Evolutionary conservation across 2,329 filamentous ascomycete species (phyloP), one percentile per base, ranked within the genome.

Genomic region (Claviceps sorghi): DNA sequence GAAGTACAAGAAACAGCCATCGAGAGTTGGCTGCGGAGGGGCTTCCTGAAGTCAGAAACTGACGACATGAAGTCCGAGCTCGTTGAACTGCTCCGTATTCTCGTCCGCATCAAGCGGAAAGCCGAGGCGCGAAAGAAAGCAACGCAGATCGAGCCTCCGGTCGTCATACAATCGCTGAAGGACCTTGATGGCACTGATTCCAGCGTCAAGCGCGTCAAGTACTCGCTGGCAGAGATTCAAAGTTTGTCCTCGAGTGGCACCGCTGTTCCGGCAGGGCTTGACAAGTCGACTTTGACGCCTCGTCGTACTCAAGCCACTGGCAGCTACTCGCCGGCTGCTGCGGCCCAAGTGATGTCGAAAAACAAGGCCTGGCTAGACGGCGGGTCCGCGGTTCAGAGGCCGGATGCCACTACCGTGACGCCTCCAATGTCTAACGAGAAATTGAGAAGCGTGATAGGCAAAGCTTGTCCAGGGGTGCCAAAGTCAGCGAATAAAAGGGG

Each of bases 1-100:
- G 61, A 58, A 1, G 58, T 67, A 9, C 57, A 63, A 21, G 60
- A 64, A 6, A 57, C 56, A 0, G 56, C 61, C 3, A 54, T 64
- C 11, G 57, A 61, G 1, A 53, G 57, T 21, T 65, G 62, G 62
- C 50, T 59, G 7, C 36, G 53, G 3, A 54, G 60, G 13, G 62
- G 62, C 0, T 59, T 59, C 17, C 54, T 66, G n/a, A 53, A 56
- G 4, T 56, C 50, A 9, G 53, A 62, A 7, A 51, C 48, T 3
- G 58, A 62, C 11, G 55, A 58, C 6, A 53, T 64, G 26, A 61
- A 58, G 26, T 49, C 58, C 0, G 56, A 58, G 2, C 48, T 63
- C 0, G 29, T 61, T 2, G 30, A 56, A 0, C 42, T 63, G 1
- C 52, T 67, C 3, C 57, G 59, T 5, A 47, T 58, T 10, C 54